Percentiles rank a stretch among this genome's conserved stretches.
phyloP scores from a whole-genome alignment of 2,329 filamentous ascomycete species.

The Daldinia sp. region DNA sequence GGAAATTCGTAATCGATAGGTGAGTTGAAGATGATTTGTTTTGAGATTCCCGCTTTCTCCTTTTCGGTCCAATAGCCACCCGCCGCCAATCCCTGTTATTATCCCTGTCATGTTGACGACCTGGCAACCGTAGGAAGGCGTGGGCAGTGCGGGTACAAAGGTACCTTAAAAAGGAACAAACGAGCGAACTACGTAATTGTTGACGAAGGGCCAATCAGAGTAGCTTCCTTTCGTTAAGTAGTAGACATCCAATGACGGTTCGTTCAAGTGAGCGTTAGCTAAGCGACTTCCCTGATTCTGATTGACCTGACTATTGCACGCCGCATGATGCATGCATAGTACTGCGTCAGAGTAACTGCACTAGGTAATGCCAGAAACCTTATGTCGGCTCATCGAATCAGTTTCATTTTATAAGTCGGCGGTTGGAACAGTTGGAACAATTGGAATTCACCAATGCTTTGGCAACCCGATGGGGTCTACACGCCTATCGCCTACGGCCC shows the following conservation, averaged over 20 bases:
- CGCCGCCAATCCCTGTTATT: slow-evolving; percentile 18
- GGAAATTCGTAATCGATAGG: slow-evolving; percentile 25
- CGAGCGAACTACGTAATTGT: slow-evolving; percentile 19
- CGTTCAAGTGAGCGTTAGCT: not conserved
- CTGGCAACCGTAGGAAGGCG: slow-evolving; percentile 25
- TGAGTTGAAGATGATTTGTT: slow-evolving; percentile 27
- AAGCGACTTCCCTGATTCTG: too few species aligned
- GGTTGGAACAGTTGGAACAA: not conserved
- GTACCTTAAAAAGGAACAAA: slow-evolving; percentile 7
- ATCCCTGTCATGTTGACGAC: slow-evolving; percentile 27
- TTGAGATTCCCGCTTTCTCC: slow-evolving; percentile 21
- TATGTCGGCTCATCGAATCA: not conserved
- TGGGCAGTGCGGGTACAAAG: not conserved
- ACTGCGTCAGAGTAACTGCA: not conserved
- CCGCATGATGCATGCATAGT: too few species aligned
- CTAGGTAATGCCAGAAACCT: not conserved
- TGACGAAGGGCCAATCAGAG: slow-evolving; percentile 13
- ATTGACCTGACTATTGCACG: not conserved
- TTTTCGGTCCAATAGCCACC: slow-evolving; percentile 8
- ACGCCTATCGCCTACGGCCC: not conserved
- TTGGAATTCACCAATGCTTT: not conserved
- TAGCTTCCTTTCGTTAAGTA: not conserved
- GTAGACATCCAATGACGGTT: not conserved
- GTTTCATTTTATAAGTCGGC: not conserved
- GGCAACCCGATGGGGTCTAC: not conserved